A percentile compares a stretch with the other conserved stretches of the same genome.
phyloP scores from a whole-genome alignment of 2,329 filamentous ascomycete genomes.

The Harringtonia aguacate region DNA sequence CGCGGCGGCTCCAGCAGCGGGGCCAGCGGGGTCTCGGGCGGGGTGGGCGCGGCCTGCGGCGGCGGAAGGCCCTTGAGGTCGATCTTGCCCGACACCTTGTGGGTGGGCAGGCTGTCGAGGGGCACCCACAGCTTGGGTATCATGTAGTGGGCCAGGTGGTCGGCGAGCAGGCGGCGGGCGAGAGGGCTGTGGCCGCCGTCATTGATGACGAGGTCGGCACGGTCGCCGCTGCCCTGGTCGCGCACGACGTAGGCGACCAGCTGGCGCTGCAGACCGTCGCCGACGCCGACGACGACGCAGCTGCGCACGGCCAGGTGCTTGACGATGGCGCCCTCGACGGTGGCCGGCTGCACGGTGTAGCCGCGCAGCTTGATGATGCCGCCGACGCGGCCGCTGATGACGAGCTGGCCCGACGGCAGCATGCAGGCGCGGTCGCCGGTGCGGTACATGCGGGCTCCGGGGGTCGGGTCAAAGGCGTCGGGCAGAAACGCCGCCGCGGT shows the following conservation, averaged over 20 bases:
- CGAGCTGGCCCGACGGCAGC: constrained; percentile 55
- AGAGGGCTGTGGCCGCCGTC: constrained; percentile 61
- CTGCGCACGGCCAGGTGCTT: constrained; percentile 59
- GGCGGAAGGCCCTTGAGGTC: constrained; percentile 62
- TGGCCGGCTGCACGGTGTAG: constrained; percentile 67
- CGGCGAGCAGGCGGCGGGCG: constrained; percentile 52
- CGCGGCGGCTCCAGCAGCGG: constrained; percentile 27
- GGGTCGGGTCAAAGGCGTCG: constrained; percentile 49
- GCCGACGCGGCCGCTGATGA: constrained; percentile 66
- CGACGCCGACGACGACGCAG: constrained; percentile 63
- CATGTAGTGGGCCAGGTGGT: constrained; percentile 72
- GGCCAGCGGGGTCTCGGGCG: constrained; percentile 27
- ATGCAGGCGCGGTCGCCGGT: constrained; percentile 63
- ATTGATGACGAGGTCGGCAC: constrained; percentile 55
- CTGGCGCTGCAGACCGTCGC: constrained; percentile 65
- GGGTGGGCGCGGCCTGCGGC: constrained; percentile 30
- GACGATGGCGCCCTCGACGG: constrained; percentile 63
- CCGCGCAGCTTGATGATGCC: constrained; percentile 75
- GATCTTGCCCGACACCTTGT: constrained; percentile 69
- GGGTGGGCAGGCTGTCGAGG: constrained; percentile 59
- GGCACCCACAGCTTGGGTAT: constrained; percentile 70
- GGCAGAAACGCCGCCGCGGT: constrained; percentile 62
- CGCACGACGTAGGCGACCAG: constrained; percentile 67
- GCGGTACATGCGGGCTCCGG: constrained; percentile 60
- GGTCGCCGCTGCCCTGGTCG: constrained; percentile 46